A percentile compares a stretch with the other conserved stretches of the same genome.
Conservation (phyloP, 768 basidiomycete species). For the Albatrellus ellisii region DNA sequence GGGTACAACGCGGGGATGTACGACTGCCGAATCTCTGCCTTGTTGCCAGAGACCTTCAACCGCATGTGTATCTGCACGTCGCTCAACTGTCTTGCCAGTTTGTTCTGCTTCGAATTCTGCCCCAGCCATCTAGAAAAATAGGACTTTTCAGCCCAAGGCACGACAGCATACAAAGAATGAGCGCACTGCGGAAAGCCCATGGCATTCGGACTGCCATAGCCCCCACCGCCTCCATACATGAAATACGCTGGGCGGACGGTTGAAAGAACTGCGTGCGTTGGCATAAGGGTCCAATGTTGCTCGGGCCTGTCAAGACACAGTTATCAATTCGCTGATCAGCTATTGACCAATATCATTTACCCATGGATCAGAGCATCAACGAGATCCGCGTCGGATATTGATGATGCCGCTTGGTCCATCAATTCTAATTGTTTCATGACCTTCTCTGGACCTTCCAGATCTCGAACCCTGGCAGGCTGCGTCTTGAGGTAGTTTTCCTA, state of each 20-base stretch:
- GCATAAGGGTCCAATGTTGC: slow-evolving; percentile 95
- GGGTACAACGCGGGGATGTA: slow-evolving; percentile 87
- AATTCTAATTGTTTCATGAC: slow-evolving; percentile 62
- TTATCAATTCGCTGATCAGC: slow-evolving; percentile 2
- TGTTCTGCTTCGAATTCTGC: slow-evolving; percentile 88
- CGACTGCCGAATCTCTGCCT: slow-evolving; percentile 77
- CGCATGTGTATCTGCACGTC: slow-evolving; percentile 97
- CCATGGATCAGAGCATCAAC: slow-evolving; percentile 91
- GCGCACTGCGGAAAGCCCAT: slow-evolving; percentile 80
- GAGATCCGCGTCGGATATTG: slow-evolving; percentile 90
- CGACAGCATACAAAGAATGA: too few species aligned
- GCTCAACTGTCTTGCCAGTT: slow-evolving; percentile 64
- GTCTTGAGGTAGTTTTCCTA: slow-evolving; percentile 94
- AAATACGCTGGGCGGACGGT: slow-evolving; percentile 79
- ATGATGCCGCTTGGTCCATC: slow-evolving; percentile 80
- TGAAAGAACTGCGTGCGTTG: slow-evolving; percentile 83
- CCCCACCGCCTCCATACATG: slow-evolving; percentile 60
- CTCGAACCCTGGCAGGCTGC: slow-evolving; percentile 47
- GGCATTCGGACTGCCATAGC: slow-evolving; percentile 51
- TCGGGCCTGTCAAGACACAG: slow-evolving; percentile 45
- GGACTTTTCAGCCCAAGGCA: slow-evolving; percentile 1
- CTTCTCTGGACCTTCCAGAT: slow-evolving; percentile 49
- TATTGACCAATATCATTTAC: slow-evolving; percentile 26
- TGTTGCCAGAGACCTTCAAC: slow-evolving; percentile 83
- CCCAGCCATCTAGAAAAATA: slow-evolving; percentile 71